Base-by-base conservation (phyloP, 768 basidiomycete species). In the Boletus insuetus region DNA sequence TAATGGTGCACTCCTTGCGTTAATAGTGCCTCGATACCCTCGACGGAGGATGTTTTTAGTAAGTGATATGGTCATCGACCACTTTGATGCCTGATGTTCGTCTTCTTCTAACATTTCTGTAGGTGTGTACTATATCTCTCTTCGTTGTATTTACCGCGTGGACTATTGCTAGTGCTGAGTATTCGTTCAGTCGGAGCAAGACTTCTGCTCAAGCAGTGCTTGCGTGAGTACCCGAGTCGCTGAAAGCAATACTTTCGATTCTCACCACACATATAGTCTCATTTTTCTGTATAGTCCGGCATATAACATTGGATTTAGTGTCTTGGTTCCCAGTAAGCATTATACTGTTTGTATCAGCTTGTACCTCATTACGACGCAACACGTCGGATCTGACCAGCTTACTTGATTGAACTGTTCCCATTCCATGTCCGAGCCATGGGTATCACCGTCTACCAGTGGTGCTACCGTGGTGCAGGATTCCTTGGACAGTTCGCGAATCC, bases 331-430 rank as follows among this genome's bases (percentile, higher is more conserved):
- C 10, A 38, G 62, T 64, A 17, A 56, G 58, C 1, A 6, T 29
- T 29, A 29, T n/a, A 7, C 26, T 29, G 26, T 29, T 29, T 29
- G 26, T 26, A 8, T 26, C 26, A 26, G 26, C 26, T 9, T 26
- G 26, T 29, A 29, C 31, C 3, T 44, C 56, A 0, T 65, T 59
- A n/a, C 65, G 20, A 41, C 57, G 13, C 31, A 31, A 12, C 34
- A 12, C 14, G 14, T 35, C 4, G 6, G 34, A 31, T 9, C 4
- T 24, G 8, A 42, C 34, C 60, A 49, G 39, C 49, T 8, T 49
- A 17, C 32, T 42, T 85, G 56, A 82, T 85, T n/a, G 85, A 86
- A 59, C 64, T 86, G 29, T 86, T 86, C 75, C 84, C 85, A 0
- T 86, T 75, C 71, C 79, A 82, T 55, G 76, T 77, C 31, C 82